Evolutionary conservation across 139 green algal species (phyloP), one percentile per base, ranked within the genome.

Genomic region (Mesotaenium endlicherianum): DNA sequence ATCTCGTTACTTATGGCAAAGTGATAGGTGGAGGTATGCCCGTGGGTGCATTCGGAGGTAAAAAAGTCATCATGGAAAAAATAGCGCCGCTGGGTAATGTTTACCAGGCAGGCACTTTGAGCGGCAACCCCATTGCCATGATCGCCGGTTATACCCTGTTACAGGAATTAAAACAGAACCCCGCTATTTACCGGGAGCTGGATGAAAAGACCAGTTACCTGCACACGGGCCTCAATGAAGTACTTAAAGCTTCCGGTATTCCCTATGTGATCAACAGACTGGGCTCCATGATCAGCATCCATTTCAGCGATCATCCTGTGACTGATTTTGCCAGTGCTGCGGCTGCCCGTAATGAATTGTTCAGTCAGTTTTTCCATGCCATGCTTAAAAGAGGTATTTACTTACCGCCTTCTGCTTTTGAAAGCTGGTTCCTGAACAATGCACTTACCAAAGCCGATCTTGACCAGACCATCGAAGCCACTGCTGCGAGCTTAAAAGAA

Each of bases 381-480:
- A 99, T 99, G 96, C 92, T 99, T n/a, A 95, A 98, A 91, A 90
- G 92, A 58, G 96, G 96, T 47, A 89, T 98, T 5, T 99, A 99
- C 94, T 91, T 99, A 30, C 96, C 96, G 40, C 96, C 96, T 36
- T 93, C 81, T 30, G 91, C 95, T 89, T 98, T 92, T 82, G 90
- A 97, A 92, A 96, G 96, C 34, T 96, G 96, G 82, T 99, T 98
- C 91, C 97, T 92, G 41, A 94, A 89, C 3, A 86, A 98, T 49
- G 91, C 93, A 8, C 96, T 98, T 92, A 96, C 93, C 16, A 93
- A 98, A 17, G 95, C 88, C 38, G 95, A 98, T 87, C 95, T 98
- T 77, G 93, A 97, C 26, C 34, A 47, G 70, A 99, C 95, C 43
- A 95, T 99, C 67, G 91, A 84, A 64, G 95, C 95, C 20, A 94